These are phyloP conservation scores for Pseudogymnoascus sp. DNA, from an alignment of 2,329 filamentous ascomycete species.

Conservation along the genomic window DNA sequence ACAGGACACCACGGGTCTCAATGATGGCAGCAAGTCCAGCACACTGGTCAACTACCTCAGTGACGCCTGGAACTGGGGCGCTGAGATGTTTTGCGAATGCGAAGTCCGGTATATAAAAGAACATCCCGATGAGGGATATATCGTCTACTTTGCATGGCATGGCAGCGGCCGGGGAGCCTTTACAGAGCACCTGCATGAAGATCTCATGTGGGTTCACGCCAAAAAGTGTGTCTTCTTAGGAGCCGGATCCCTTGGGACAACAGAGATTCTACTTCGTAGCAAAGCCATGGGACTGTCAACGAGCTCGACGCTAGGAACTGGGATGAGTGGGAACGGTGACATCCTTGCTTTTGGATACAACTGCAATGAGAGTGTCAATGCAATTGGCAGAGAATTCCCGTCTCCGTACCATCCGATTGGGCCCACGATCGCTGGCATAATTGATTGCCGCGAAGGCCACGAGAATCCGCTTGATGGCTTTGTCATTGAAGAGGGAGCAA, in stretches of 20 bases:
- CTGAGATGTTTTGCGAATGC: slow-evolving; percentile 63
- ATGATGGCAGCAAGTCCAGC: slow-evolving; percentile 61
- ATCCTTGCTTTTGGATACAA: slow-evolving; percentile 60
- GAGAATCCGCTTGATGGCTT: slow-evolving; percentile 53
- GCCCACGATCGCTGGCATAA: slow-evolving; percentile 55
- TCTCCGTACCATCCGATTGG: slow-evolving; percentile 47
- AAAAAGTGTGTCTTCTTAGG: slow-evolving; percentile 59
- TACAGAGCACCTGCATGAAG: slow-evolving; percentile 45
- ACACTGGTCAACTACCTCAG: slow-evolving; percentile 60
- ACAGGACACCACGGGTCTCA: slow-evolving; percentile 56
- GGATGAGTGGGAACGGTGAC: slow-evolving; percentile 61
- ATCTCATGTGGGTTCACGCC: slow-evolving; percentile 61
- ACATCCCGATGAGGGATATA: slow-evolving; percentile 47
- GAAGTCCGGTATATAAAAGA: slow-evolving; percentile 58
- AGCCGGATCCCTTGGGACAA: slow-evolving; percentile 57
- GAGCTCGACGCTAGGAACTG: slow-evolving; percentile 49
- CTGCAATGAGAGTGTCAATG: slow-evolving; percentile 48
- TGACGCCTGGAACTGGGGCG: slow-evolving; percentile 66
- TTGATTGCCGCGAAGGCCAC: slow-evolving; percentile 48
- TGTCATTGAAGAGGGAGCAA: slow-evolving; percentile 56
- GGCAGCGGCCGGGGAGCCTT: slow-evolving; percentile 50
- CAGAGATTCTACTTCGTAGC: slow-evolving; percentile 57
- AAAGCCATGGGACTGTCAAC: slow-evolving; percentile 50
- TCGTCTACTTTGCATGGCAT: slow-evolving; percentile 59
- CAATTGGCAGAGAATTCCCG: slow-evolving; percentile 45